Evolutionary conservation across 192 early-diverging fungal species (phyloP), one percentile per base, ranked within the genome.

Genomic region (Coemansia sp.): DNA sequence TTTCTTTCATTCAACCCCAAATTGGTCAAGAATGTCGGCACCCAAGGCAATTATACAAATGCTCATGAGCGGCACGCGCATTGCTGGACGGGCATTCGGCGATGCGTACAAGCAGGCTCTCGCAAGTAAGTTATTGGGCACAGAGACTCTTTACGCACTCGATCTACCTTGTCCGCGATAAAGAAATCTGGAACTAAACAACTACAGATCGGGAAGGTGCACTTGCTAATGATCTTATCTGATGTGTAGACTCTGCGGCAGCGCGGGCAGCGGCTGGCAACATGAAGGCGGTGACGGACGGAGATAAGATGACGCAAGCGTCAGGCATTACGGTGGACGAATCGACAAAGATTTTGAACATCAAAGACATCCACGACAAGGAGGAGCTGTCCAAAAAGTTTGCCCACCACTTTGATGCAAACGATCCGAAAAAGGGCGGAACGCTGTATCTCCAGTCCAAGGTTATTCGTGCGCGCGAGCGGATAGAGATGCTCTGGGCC

Each of bases 371-470:
- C 5, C 78, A 85, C 6, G 49, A 72, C 47, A 60, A 70, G 65
- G 86, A 89, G n/a, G 86, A 86, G 34, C 65, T 88, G 44, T 2
- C 76, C 23, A 85, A 87, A 87, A 89, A 89, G 66, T 98, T 92
- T 69, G 90, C 93, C 20, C 87, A 91, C 69, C 69, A 96, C 66
- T 96, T 92, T 78, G 87, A 88, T 22, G 87, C 79, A 21, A 98
- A 98, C 71, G 93, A 96, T 66, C 85, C 89, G 28, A 78, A 87
- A 26, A 81, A 83, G 34, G 95, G 94, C 40, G 96, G 96, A 7
- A 94, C 94, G 4, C 90, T 95, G 47, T 98, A 98, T 69, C 60
- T 98, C 25, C 95, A 97, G 60, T 93, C 92, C 36, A 98, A 98
- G 72, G 86, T 98, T 6, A 86, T 92, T 10, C 76, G 94, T 52